A percentile compares a stretch with the other conserved stretches of the same genome.
Evolutionary conservation across 2,329 filamentous ascomycete species (phyloP).

Genomic region (Echinosphaeria canescens): DNA sequence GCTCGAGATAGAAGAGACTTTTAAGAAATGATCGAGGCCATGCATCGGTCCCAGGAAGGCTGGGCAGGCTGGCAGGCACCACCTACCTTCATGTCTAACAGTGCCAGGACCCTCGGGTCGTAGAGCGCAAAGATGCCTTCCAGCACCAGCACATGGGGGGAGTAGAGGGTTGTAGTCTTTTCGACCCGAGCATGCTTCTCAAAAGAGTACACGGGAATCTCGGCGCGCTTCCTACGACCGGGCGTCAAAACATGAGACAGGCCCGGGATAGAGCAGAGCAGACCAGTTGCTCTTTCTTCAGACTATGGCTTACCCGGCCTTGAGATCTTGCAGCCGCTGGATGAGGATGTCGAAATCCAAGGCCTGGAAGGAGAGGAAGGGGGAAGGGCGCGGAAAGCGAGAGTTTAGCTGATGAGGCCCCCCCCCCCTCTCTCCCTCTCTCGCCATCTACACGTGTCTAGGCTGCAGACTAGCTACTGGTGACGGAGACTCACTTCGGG

Average conservation of each 20-base stretch:
- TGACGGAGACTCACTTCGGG: conserved; percentile 33
- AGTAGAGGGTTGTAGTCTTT: conserved; percentile 77
- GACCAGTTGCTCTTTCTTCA: too few relatives aligned
- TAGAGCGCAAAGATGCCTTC: conserved; percentile 94
- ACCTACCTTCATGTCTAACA: conserved; percentile 72
- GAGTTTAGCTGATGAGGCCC: too few relatives aligned
- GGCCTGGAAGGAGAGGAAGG: too few relatives aligned
- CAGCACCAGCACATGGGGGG: conserved; percentile 82
- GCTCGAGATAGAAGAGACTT: too few relatives aligned
- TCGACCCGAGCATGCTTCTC: conserved; percentile 65
- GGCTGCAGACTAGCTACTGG: not conserved
- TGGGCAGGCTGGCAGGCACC: conserved; percentile 2
- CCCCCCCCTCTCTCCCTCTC: too few relatives aligned
- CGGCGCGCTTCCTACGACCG: conserved; percentile 48
- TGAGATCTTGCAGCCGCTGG: conserved; percentile 60
- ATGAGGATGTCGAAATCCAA: conserved; percentile 88
- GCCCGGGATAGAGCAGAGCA: too few relatives aligned
- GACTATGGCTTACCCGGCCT: conserved; percentile 52
- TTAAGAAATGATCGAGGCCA: too few relatives aligned
- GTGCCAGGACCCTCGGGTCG: conserved; percentile 62
- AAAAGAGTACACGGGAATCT: conserved; percentile 93
- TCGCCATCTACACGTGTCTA: too few relatives aligned
- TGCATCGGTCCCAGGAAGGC: not conserved
- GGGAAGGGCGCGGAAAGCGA: too few relatives aligned
- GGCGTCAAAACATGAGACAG: conserved; percentile 2